These are phyloP conservation scores for Neoscytalidium dimidiatum DNA, from an alignment of 2,329 filamentous ascomycete genomes.

Conservation along the genomic window DNA sequence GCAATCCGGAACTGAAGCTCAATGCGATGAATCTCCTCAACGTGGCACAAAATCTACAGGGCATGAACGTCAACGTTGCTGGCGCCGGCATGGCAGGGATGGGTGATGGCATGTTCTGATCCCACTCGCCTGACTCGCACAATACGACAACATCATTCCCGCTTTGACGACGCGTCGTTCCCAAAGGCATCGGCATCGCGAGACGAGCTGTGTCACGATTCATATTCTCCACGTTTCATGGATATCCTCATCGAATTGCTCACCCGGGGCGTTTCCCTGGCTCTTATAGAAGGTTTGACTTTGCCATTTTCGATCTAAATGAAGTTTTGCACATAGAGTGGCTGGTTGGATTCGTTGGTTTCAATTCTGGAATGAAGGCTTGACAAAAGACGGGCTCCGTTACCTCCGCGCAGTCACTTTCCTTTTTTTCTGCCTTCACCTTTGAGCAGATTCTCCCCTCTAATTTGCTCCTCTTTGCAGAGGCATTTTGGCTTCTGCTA, in stretches of 20 bases:
- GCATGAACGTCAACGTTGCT: conserved; percentile 52
- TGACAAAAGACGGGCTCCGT: background rate
- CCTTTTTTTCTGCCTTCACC: background rate
- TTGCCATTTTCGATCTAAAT: background rate
- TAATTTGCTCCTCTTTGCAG: background rate
- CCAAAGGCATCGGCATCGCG: conserved; percentile 6
- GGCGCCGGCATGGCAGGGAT: conserved; percentile 58
- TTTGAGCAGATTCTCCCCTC: conserved; percentile 11
- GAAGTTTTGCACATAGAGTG: conserved; percentile 11
- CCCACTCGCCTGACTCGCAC: background rate
- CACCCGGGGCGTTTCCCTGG: conserved; percentile 1
- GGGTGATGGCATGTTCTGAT: conserved; percentile 52
- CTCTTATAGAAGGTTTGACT: conserved; percentile 3
- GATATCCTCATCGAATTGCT: background rate
- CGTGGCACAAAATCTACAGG: conserved; percentile 42
- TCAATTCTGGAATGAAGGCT: background rate
- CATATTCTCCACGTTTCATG: conserved; percentile 5
- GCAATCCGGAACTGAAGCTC: conserved; percentile 78
- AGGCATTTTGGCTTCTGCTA: conserved; percentile 1
- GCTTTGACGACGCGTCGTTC: background rate
- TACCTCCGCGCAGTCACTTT: background rate
- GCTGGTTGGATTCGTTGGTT: conserved; percentile 13
- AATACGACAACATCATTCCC: conserved; percentile 7
- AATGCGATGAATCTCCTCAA: conserved; percentile 39
- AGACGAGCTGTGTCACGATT: conserved; percentile 10